phyloP scores from a whole-genome alignment of 1,284 basidiomycete species.

The Apiotrichum sp. region DNA sequence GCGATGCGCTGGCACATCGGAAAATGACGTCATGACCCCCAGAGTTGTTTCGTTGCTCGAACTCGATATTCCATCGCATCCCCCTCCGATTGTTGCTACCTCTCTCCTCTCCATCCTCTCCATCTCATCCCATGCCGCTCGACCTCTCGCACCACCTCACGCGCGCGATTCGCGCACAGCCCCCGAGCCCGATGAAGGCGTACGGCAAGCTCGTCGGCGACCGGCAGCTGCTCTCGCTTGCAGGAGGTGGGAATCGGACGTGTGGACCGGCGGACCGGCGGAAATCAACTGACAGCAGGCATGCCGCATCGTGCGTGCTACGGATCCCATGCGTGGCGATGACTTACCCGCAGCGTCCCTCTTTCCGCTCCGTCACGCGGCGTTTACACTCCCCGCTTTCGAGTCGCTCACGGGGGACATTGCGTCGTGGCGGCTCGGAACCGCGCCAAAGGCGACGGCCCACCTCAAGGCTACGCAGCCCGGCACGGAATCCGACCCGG shows the following conservation, averaged over 20 bases:
- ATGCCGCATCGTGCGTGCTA: conserved; percentile 35
- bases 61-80: no score
- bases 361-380: conserved; percentile 49
- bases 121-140: conserved; percentile 9
- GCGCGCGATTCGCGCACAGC: conserved; percentile 10
- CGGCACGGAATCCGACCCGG: conserved; percentile 26
- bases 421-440: conserved; percentile 31
- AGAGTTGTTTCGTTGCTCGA: no score
- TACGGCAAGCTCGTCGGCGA: conserved; percentile 45
- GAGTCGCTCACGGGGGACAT: conserved; percentile 20
- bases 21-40: no score
- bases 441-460: conserved; percentile 41
- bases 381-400: conserved; percentile 48
- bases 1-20: no score
- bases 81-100: no score
- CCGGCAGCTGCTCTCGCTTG: conserved; percentile 48
- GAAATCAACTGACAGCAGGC: conserved; percentile 32
- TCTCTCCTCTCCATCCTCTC: neutral
- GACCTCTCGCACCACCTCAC: conserved; percentile 27
- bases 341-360: conserved; percentile 26
- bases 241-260: conserved; percentile 37
- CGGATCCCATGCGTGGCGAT: no score
- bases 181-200: conserved; percentile 47
- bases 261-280: no score
- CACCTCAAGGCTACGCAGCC: conserved; percentile 38